Base-by-base conservation (phyloP, 768 basidiomycete species). In the Leccinum olivaceopallidum region DNA sequence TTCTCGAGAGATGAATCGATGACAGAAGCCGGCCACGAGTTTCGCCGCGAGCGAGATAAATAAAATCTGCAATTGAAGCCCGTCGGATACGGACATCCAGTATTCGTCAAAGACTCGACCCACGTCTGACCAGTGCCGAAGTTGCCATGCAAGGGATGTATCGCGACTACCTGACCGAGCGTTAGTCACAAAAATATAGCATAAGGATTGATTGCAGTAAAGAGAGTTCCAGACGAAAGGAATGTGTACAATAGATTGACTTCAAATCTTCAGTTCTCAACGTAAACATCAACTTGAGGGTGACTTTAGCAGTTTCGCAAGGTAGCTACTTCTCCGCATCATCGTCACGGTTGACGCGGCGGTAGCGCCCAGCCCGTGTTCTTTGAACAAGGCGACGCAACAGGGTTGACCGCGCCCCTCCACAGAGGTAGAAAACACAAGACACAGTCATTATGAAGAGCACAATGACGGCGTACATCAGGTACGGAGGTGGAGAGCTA, bases 261-360 rank as follows among this genome's bases (percentile, higher is more conserved):
- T 47, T 47, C 5, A 12, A 20, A 44, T 10, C 9, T 47, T 47
- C 44, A 20, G 44, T 47, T 20, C 42, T 20, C n/a, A 44, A 44
- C n/a, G n/a, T 20, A 20, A 44, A 44, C 20, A 47, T 47, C 44
- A 47, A 47, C 20, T 13, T 20, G 20, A 10, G 20, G 5, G 5
- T 22, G 12, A 20, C 9, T 42, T n/a, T 10, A 3, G 44, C 44
- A 12, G n/a, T 20, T 22, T 44, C 39, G 18, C 39, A 42, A n/a
- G 39, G 39, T 9, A 42, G n/a, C 42, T 76, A 83, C 75, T 83
- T 80, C 73, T 82, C 80, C 59, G 77, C 52, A 55, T 86, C 86
- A 4, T 81, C 81, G n/a, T 78, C 79, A 14, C 76, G 71, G 12
- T 69, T 73, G 12, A 86, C 78, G 51, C 76, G 78, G 49, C 76